A percentile compares a stretch with the other conserved stretches of the same genome.
Conservation (phyloP, 352 stramenopile species). For the Pythium aquatile region DNA sequence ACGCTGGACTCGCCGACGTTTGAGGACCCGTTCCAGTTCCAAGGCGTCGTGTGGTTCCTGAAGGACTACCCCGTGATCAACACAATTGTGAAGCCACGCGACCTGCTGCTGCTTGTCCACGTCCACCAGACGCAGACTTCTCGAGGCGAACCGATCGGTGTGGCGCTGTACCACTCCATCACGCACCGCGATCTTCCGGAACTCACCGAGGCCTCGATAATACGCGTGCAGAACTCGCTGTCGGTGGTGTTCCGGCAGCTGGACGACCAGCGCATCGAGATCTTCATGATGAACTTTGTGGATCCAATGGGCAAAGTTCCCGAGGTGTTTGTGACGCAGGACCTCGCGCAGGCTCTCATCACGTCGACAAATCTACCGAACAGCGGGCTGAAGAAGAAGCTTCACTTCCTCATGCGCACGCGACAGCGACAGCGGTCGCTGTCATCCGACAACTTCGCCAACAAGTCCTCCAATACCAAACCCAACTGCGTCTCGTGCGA, state of each 20-base stretch:
- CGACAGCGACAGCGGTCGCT: neutral
- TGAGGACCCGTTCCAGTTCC: slow-evolving; percentile 18
- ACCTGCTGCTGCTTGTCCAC: slow-evolving; percentile 12
- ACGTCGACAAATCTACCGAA: slow-evolving; percentile 10
- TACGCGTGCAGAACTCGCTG: slow-evolving; percentile 43
- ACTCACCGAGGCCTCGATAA: slow-evolving; percentile 29
- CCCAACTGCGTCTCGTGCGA: slow-evolving; percentile 12
- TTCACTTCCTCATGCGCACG: slow-evolving; percentile 38
- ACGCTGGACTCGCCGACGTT: slow-evolving; percentile 26
- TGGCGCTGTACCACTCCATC: slow-evolving; percentile 54
- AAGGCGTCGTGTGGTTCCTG: slow-evolving; percentile 17
- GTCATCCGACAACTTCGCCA: neutral
- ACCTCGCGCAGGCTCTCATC: slow-evolving; percentile 34
- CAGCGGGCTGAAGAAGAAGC: slow-evolving; percentile 46
- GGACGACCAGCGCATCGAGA: slow-evolving; percentile 35
- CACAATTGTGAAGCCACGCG: slow-evolving; percentile 16
- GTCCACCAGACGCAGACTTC: slow-evolving; percentile 23
- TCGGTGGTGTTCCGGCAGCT: slow-evolving; percentile 45
- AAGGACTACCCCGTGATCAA: slow-evolving; percentile 23
- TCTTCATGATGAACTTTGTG: slow-evolving; percentile 47
- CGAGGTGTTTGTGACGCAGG: slow-evolving; percentile 43
- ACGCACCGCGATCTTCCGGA: slow-evolving; percentile 46
- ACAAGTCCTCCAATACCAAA: neutral
- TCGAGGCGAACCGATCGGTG: slow-evolving; percentile 47
- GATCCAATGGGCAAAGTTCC: slow-evolving; percentile 36